Percentiles rank a stretch among this genome's conserved stretches.
phyloP scores from a whole-genome alignment of 768 basidiomycete genomes.

The Amanita pseudoporphyria region DNA sequence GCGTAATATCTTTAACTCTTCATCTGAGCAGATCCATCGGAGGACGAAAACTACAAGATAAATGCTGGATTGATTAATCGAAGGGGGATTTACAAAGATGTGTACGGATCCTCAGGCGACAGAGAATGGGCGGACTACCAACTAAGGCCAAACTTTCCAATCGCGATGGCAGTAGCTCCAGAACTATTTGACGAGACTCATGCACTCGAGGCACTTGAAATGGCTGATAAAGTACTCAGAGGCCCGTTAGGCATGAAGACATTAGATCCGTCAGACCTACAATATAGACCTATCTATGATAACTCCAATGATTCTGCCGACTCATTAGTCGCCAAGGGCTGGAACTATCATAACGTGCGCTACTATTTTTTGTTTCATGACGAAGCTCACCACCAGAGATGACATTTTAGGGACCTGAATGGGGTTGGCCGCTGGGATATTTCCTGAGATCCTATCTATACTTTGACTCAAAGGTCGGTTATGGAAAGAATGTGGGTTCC shows the following conservation, averaged over 20 bases:
- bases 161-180: conserved; percentile 95
- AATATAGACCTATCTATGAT: conserved; percentile 89
- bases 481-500: conserved; percentile 53
- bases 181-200: conserved; percentile 81
- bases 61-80: conserved; percentile 68
- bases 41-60: conserved; percentile 65
- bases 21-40: conserved; percentile 43
- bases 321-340: conserved; percentile 76
- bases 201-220: conserved; percentile 67
- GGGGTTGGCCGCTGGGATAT: conserved; percentile 94
- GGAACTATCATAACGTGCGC: conserved; percentile 87
- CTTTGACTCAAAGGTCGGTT: conserved; percentile 68
- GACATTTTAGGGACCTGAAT: conserved; percentile 67
- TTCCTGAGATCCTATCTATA: conserved; percentile 89
- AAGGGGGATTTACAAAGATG: conserved; percentile 97
- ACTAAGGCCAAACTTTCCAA: conserved; percentile 85
- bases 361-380: neutral
- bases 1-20: neutral
- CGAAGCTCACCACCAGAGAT: neutral
- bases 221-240: conserved; percentile 77
- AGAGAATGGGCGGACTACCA: conserved; percentile 98
- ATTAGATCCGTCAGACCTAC: conserved; percentile 75
- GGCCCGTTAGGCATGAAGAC: conserved; percentile 96
- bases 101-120: conserved; percentile 78
- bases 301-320: conserved; percentile 91